A percentile compares a stretch with the other conserved stretches of the same genome.
Conservation (phyloP, 2,329 filamentous ascomycete genomes). For the Emmonsiellopsis sp. region DNA sequence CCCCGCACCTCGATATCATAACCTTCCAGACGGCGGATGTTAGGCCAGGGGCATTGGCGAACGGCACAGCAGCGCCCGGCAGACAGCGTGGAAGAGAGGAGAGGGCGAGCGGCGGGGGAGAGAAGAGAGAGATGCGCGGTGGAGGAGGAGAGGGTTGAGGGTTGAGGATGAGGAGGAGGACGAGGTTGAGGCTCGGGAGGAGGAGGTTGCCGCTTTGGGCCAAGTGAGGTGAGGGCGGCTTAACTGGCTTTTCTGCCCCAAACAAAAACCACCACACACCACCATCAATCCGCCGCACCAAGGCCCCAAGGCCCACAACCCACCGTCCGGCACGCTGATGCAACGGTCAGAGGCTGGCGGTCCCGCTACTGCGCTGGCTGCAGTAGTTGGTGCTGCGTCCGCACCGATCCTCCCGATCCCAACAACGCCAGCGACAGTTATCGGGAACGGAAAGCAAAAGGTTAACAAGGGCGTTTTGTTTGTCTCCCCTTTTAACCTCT, state of each 20-base stretch:
- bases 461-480: too few species aligned
- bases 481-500: too few species aligned
- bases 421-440: too few species aligned
- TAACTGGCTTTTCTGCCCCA: background rate
- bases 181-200: slow-evolving; percentile 13
- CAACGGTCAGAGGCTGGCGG: slow-evolving; percentile 5
- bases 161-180: slow-evolving; percentile 9
- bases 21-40: background rate
- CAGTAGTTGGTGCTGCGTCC: background rate
- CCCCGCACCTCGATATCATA: slow-evolving; percentile 9
- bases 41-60: background rate
- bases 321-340: too few species aligned
- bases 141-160: slow-evolving; percentile 8
- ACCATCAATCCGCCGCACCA: too few species aligned
- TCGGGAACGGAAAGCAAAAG: too few species aligned
- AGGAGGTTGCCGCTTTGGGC: slow-evolving; percentile 15
- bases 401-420: too few species aligned
- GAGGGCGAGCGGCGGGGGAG: slow-evolving; percentile 2
- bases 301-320: too few species aligned
- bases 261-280: background rate
- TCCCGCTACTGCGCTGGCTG: slow-evolving; percentile 6
- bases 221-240: slow-evolving; percentile 5
- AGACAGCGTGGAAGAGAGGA: background rate
- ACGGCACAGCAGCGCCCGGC: background rate
- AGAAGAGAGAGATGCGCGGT: slow-evolving; percentile 8